Percentiles rank a stretch among this genome's conserved stretches.
Conservation (phyloP, 2,329 filamentous ascomycete species). For the Phyllosticta citribraziliensis region DNA sequence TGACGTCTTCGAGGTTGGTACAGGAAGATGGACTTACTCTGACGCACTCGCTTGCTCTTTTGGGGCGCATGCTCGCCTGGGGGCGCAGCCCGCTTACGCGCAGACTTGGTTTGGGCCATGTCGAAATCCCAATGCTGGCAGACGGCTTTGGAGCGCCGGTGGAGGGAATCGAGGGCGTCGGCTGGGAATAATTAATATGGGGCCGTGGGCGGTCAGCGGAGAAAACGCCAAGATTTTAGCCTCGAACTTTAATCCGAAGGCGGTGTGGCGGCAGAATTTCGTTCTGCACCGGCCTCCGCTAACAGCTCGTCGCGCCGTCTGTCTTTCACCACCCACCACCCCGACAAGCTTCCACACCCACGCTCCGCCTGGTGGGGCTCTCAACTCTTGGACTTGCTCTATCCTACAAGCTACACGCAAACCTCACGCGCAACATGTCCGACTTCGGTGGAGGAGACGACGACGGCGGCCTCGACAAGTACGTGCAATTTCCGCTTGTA, state of each 20-base stretch:
- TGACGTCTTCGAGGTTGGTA: not conserved
- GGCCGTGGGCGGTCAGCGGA: not conserved
- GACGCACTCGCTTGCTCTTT: conserved; percentile 19
- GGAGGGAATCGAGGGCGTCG: not conserved
- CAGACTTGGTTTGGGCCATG: not conserved
- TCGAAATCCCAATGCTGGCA: not conserved
- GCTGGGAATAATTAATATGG: conserved; percentile 1
- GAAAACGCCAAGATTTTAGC: not conserved
- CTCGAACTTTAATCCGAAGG: not conserved
- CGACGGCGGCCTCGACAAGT: conserved; percentile 21
- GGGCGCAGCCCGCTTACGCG: conserved; percentile 2
- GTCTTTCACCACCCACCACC: conserved; percentile 4
- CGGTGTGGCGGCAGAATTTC: not conserved
- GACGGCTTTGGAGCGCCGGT: not conserved
- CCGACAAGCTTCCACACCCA: not conserved
- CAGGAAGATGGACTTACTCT: conserved; percentile 13
- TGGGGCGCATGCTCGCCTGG: not conserved
- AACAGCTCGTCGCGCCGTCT: not conserved
- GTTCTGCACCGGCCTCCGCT: not conserved
- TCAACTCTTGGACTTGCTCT: not conserved
- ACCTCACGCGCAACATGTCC: conserved; percentile 26
- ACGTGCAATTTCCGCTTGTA: not conserved
- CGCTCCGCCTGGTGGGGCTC: conserved; percentile 1
- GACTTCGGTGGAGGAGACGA: conserved; percentile 36
- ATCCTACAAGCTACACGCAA: not conserved